Evolutionary conservation across 2,329 filamentous ascomycete genomes (phyloP), one percentile per base, ranked within the genome.

Genomic region (Ophiostoma piceae): DNA sequence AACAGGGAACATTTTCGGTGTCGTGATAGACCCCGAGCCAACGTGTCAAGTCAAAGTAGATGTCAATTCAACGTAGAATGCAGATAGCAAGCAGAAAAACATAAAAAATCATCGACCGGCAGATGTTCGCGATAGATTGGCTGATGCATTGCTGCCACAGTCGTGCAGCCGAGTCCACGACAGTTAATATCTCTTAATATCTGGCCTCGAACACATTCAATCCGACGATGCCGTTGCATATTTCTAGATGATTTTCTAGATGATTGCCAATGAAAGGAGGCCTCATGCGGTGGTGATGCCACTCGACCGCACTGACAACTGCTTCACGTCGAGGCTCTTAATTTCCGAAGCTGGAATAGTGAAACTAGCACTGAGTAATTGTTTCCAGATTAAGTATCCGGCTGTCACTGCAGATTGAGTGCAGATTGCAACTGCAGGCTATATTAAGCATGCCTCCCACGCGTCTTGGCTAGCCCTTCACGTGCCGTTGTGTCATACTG

Each of bases 401-500:
- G 51, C 51, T 29, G 9, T 26, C 51, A 29, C 51, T 57, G 51
- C 51, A 26, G 9, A 26, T 11, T 47, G n/a, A 19, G 16, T 51
- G n/a, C 47, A 9, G 35, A 26, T 11, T 47, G 51, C 51, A 57
- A 47, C 43, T 47, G 43, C 51, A 26, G 9, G 26, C 22, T 57
- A 57, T 57, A 57, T 57, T 26, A 57, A 29, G 51, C 22, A 57
- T 57, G 51, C n/a, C 51, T 57, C 51, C 51, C 51, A 57, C 51
- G 51, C 51, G 51, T 57, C 51, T 57, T 57, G 22, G 16, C 22
- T 26, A 22, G 51, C 2, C 22, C 8, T 22, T 57, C 51, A 57
- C 22, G 51, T 57, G 51, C 22, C 51, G 3, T 57, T 9, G 51
- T 57, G 51, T 57, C 51, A 57, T 57, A 22, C 51, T 54, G n/a